Conservation (phyloP, 148 eudicot genomes). For the Linanthus parryae region DNA sequence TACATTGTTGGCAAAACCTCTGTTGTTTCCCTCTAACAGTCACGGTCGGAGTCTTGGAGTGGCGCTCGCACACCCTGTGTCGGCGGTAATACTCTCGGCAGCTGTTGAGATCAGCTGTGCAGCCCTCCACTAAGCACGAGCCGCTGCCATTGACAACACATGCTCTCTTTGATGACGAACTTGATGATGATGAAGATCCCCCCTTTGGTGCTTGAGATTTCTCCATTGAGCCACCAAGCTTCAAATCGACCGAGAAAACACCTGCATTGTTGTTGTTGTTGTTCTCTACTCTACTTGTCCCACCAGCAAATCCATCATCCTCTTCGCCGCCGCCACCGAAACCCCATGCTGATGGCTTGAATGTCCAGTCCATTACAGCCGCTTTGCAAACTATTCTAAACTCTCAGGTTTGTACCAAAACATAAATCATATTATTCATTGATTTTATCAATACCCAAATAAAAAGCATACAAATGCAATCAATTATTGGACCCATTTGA, state of each 20-base stretch:
- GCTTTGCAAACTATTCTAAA: too few species aligned
- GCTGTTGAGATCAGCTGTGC: constrained; percentile 30
- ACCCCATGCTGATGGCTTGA: constrained; percentile 25
- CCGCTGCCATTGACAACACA: neutral
- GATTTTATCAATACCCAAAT: too few species aligned
- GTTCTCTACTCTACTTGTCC: constrained; percentile 4
- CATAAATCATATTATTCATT: too few species aligned
- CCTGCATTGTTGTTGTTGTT: constrained; percentile 13
- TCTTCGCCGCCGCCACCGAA: constrained; percentile 10
- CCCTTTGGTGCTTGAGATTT: too few species aligned
- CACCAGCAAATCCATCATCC: constrained; percentile 4
- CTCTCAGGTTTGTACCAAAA: neutral
- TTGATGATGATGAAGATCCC: too few species aligned
- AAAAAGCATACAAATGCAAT: too few species aligned
- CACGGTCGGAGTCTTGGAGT: constrained; percentile 44
- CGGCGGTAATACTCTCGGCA: constrained; percentile 42
- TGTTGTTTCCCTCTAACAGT: constrained; percentile 35
- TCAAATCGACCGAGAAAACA: constrained; percentile 16
- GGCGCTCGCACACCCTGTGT: constrained; percentile 48
- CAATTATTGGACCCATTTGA: too few species aligned
- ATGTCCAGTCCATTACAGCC: constrained; percentile 32
- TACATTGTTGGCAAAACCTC: constrained; percentile 58
- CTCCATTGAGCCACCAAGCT: constrained; percentile 15
- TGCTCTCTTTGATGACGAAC: constrained; percentile 21
- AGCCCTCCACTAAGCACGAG: constrained; percentile 40